Base-by-base conservation (phyloP, 2,329 filamentous ascomycete genomes). In the Bertia moriformis region DNA sequence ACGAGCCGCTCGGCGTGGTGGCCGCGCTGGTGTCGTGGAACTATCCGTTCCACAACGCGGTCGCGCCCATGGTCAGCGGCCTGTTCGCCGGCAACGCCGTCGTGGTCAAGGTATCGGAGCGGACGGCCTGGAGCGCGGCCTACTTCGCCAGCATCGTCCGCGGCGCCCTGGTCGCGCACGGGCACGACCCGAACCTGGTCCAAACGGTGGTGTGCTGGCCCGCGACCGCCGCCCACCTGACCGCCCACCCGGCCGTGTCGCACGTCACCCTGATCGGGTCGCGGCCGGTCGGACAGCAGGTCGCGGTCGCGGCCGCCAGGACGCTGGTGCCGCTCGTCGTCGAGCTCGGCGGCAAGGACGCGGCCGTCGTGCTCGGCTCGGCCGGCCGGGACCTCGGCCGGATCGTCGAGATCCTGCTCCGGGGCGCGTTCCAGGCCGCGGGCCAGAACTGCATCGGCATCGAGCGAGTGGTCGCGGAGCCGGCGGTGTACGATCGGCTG, bases 361-460 rank as follows among this genome's bases (percentile, higher is more conserved):
- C 91, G 4, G 85, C 85, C 20, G 78, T 98, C 43, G 62, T 98
- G 15, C 76, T 96, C 30, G 87, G 95, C 56, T 86, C 91, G 30
- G 70, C 80, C 3, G 59, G 58, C 37, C 51, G 55, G 41, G 71
- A 86, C 49, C 67, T 96, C 43, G 61, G 73, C 3, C 75, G 83
- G 32, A 78, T 96, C 38, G 72, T 74, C 29, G 84, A 88, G 45
- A 82, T 93, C 45, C 73, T 96, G 44, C 79, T 98, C 62, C 78
- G 91, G 39, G 91, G 89, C 39, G 86, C 85, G 7, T 98, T 96
- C 61, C 91, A 98, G 59, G 87, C 87, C 39, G 81, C 87, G 14
- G 91, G 91, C 1, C 91, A 98, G 59, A 98, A 98, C 62, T 98
- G 91, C 60, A 91, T 98, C 53, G 91, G 91, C 40, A 89, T 95